Evolutionary conservation across 805 yeast species (phyloP).

Genomic region (Ogataea philodendri): DNA sequence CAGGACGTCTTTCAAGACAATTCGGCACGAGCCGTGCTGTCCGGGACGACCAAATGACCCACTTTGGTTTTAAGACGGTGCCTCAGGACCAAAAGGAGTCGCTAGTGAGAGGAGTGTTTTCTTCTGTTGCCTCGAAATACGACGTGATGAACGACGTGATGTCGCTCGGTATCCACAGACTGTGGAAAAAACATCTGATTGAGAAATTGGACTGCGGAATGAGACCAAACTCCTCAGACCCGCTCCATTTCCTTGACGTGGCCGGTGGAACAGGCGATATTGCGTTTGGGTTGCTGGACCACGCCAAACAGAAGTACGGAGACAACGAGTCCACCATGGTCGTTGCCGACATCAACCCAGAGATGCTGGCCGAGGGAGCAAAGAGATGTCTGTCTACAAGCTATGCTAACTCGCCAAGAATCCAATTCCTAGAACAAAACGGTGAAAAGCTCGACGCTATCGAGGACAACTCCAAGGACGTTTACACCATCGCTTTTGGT

Average conservation of each 20-base stretch:
- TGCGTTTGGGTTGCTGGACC: slow-evolving; percentile 91
- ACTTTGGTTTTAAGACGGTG: slow-evolving; percentile 88
- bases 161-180: slow-evolving; percentile 92
- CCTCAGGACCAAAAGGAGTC: slow-evolving; percentile 77
- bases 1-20: slow-evolving; percentile 2
- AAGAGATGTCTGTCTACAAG: slow-evolving; percentile 58
- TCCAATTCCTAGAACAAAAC: slow-evolving; percentile 82
- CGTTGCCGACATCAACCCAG: slow-evolving; percentile 91
- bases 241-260: slow-evolving; percentile 86
- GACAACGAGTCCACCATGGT: slow-evolving; percentile 81
- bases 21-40: slow-evolving; percentile 4
- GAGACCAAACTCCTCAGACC: slow-evolving; percentile 75
- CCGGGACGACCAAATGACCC: slow-evolving; percentile 57
- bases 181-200: slow-evolving; percentile 93
- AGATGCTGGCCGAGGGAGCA: slow-evolving; percentile 92
- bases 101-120: slow-evolving; percentile 81
- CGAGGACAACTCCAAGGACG: slow-evolving; percentile 84
- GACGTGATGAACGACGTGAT: slow-evolving; percentile 98
- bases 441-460: slow-evolving; percentile 87
- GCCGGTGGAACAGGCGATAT: slow-evolving; percentile 99
- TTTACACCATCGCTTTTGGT: slow-evolving; percentile 96
- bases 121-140: slow-evolving; percentile 90
- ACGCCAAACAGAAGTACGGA: slow-evolving; percentile 74
- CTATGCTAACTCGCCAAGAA: slow-evolving; percentile 69
- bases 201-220: slow-evolving; percentile 87